Base-by-base conservation (phyloP, 2,329 filamentous ascomycete species). In the Dactylonectria macrodidyma region DNA sequence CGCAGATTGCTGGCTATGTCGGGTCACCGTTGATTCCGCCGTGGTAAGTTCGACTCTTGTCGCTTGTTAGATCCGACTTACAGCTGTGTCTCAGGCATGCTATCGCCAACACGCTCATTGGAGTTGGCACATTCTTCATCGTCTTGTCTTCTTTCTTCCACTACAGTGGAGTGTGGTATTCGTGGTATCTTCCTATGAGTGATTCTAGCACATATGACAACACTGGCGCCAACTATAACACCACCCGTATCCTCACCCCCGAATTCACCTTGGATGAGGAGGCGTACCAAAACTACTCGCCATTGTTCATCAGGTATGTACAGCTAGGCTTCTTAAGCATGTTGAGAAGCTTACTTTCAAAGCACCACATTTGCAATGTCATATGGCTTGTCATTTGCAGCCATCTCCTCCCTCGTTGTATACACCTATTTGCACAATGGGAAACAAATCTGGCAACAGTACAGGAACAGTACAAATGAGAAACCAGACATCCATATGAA, bases 131-230 rank as follows among this genome's bases (percentile, higher is more conserved):
- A 1, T 93, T 92, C 76, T 93, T 89, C 76, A 85, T 93, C 65
- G 78, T 92, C n/a, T 79, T 86, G 3, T 84, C 88, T 1, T 83
- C 87, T 0, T 81, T 86, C 5, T 80, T 94, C 19, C 91, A 94
- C 77, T 95, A 90, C 76, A 87, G 84, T 7, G 89, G 89, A 10
- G 81, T 85, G 0, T 94, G 91, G 89, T 93, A 90, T 73, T 85
- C 85, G 3, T 78, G 87, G 65, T 93, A 88, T 74, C 78, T 93
- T 12, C 91, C 91, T 3, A 93, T 93, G 79, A 92, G 88, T 73
- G 91, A 93, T 76, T 89, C 90, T 1, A 84, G 83, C 51, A 93
- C 89, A 24, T 94, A 93, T 74, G 92, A 94, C 79, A 94, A 94
- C 74, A 92, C 87, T 0, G 92, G 90, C 3, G 72, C 80, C 0